Evolutionary conservation across 73 alveolate genomes (phyloP).

Genomic region (Paramecium biaurelia): DNA sequence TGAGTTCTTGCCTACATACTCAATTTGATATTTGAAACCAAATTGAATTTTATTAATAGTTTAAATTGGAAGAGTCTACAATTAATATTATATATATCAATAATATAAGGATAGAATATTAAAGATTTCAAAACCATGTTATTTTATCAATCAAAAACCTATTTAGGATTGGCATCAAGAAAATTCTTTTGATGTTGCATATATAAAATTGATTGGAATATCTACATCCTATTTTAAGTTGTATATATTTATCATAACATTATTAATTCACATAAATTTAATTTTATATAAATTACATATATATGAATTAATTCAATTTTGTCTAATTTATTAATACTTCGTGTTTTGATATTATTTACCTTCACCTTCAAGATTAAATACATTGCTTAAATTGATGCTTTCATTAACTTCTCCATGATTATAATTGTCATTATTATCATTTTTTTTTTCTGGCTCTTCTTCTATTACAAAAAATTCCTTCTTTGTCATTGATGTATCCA

Average conservation of each 20-base stretch:
- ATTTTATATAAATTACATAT: neutral
- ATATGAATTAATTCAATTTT: conserved; percentile 3
- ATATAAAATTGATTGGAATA: too few species aligned
- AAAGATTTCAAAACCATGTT: too few species aligned
- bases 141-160: too few species aligned
- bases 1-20: too few species aligned
- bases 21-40: too few species aligned
- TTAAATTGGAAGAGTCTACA: too few species aligned
- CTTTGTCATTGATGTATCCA: conserved; percentile 7
- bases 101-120: too few species aligned
- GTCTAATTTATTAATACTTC: neutral
- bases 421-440: neutral
- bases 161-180: too few species aligned
- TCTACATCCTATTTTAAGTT: too few species aligned
- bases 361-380: conserved; percentile 35
- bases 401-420: neutral
- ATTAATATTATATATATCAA: too few species aligned
- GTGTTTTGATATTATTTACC: neutral
- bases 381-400: neutral
- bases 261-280: neutral
- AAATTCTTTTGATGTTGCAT: too few species aligned
- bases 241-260: neutral
- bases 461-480: neutral
- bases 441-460: conserved; percentile 4
- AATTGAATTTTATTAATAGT: too few species aligned